Base-by-base conservation (phyloP, 139 green algal genomes). In the Nannochloris sp. region DNA sequence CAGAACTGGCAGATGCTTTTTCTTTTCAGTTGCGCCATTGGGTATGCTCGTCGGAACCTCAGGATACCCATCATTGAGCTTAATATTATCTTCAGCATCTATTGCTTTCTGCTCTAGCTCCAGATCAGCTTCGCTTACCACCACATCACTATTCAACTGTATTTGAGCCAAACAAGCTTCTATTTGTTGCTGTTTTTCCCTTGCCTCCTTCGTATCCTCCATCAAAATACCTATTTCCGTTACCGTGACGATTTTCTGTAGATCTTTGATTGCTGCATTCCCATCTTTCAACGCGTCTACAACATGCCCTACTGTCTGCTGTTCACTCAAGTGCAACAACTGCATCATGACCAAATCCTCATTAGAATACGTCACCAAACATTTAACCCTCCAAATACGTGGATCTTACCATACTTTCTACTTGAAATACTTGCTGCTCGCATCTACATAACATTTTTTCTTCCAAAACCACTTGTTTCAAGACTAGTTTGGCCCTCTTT, bases 191-290 rank as follows among this genome's bases (percentile, higher is more conserved):
- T 88, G 76, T 62, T 90, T 88, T 21, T 80, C 84, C 65, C 80
- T 81, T 4, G 87, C 82, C 59, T 92, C 85, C n/a, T 78, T 81
- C 15, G 78, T 86, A 37, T 95, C 85, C 15, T 88, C 82, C 68
- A 81, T 83, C 50, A 90, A 74, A 62, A 73, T 66, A 67, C 92
- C 73, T 21, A 95, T 75, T 44, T 95, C 88, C 44, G 93, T 88
- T 58, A 95, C 48, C 1, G 66, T 71, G 23, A 92, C 61, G 59
- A 82, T 68, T 37, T 80, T 72, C 67, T 92, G 88, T 62, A 92
- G 71, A 56, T 76, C 21, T 56, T 92, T 85, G 4, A 92, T 57
- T 12, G 73, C 82, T 3, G 72, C 66, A 48, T 84, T 86, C 25
- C 88, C 89, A 25, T 82, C 43, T 64, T 94, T 83, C 3, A 95